Evolutionary conservation across 768 basidiomycete genomes (phyloP).

Genomic region (Chalciporus pseudorubinellus): DNA sequence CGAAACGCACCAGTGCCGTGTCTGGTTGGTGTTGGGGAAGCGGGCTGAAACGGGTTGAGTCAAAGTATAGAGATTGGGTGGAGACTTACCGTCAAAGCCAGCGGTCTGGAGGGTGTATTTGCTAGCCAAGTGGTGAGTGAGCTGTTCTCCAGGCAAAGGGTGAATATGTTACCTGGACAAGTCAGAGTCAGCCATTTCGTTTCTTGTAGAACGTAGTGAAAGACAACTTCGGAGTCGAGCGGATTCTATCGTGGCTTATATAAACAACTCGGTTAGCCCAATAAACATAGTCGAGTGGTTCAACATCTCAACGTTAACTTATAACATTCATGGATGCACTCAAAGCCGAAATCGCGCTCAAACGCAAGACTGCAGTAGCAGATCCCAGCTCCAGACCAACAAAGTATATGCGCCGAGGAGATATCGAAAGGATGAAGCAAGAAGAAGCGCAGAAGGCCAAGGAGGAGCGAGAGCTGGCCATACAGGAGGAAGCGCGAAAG

Average conservation of each 20-base stretch:
- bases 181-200: conserved; percentile 61
- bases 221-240: conserved; percentile 27
- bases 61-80: neutral
- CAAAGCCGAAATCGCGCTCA: conserved; percentile 82
- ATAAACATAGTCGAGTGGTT: too few relatives aligned
- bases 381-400: conserved; percentile 49
- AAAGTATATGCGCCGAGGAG: conserved; percentile 91
- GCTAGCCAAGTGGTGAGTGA: conserved; percentile 40
- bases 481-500: conserved; percentile 21
- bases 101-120: conserved; percentile 92
- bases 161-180: conserved; percentile 47
- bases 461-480: conserved; percentile 35
- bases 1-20: conserved; percentile 81
- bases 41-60: conserved; percentile 53
- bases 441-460: conserved; percentile 39
- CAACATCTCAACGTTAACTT: too few relatives aligned
- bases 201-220: conserved; percentile 42
- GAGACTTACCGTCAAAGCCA: conserved; percentile 78
- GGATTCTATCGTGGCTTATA: conserved; percentile 36
- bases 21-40: conserved; percentile 92
- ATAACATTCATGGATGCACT: conserved; percentile 81
- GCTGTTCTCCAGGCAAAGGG: neutral
- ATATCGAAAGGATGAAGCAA: conserved; percentile 71
- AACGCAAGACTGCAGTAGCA: conserved; percentile 72
- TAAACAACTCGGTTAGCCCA: conserved; percentile 17